Conservation (phyloP, 345 rosid genomes). For the Rhodamnia argentea region DNA sequence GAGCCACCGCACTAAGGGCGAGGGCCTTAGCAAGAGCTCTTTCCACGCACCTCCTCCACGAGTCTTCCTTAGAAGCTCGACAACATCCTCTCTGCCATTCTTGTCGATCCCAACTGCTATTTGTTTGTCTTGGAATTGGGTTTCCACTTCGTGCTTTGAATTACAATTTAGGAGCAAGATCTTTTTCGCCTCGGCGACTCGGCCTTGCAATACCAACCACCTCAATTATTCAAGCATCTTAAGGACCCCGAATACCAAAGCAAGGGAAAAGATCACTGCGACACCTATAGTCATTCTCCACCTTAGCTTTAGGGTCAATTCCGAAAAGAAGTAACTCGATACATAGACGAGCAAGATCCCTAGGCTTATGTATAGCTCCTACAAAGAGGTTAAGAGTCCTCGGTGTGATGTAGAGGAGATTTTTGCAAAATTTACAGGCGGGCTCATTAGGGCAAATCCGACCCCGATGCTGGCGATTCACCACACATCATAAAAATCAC, state of each 20-base stretch:
- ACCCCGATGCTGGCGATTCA: slow-evolving; percentile 77
- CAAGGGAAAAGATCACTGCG: slow-evolving; percentile 61
- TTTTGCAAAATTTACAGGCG: slow-evolving; percentile 81
- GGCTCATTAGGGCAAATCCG: slow-evolving; percentile 83
- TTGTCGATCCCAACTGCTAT: slow-evolving; percentile 46
- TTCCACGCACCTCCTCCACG: slow-evolving; percentile 63
- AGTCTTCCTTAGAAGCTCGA: slow-evolving; percentile 10
- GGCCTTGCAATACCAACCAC: slow-evolving; percentile 66
- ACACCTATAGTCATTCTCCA: slow-evolving; percentile 86
- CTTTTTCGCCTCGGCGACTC: slow-evolving; percentile 44
- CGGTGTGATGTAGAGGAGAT: slow-evolving; percentile 53
- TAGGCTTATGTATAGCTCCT: slow-evolving; percentile 44
- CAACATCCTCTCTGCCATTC: slow-evolving; percentile 22
- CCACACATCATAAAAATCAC: slow-evolving; percentile 22
- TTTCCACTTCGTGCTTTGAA: slow-evolving; percentile 50
- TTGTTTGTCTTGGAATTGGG: slow-evolving; percentile 44
- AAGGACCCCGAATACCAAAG: slow-evolving; percentile 33
- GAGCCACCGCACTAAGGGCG: slow-evolving; percentile 50
- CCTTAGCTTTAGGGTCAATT: slow-evolving; percentile 59
- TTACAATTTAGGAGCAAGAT: slow-evolving; percentile 33
- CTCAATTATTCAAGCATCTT: slow-evolving; percentile 88
- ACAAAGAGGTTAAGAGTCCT: slow-evolving; percentile 64
- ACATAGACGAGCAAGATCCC: no score
- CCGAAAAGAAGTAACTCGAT: slow-evolving; percentile 18
- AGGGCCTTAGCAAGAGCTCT: slow-evolving; percentile 44